Evolutionary conservation across 495 filamentous ascomycete species (phyloP).

Genomic region (Talaromyces liani): DNA sequence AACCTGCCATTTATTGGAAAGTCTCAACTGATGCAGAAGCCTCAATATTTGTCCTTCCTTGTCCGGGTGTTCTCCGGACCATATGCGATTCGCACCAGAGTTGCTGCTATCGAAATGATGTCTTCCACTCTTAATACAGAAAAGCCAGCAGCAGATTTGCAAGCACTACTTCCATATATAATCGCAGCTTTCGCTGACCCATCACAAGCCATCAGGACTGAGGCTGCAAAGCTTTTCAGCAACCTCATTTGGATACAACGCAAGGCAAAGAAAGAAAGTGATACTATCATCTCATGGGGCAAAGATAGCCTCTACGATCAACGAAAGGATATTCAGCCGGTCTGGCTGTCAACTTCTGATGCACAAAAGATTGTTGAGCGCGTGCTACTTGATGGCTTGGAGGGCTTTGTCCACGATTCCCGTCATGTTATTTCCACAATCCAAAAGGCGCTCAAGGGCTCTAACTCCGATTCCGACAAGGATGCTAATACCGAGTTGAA

Average conservation of each 20-base stretch:
- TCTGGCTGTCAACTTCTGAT: constrained; percentile 53
- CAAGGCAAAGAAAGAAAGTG: constrained; percentile 29
- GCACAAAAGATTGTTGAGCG: constrained; percentile 51
- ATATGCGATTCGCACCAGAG: constrained; percentile 58
- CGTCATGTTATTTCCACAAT: constrained; percentile 54
- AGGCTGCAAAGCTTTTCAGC: constrained; percentile 57
- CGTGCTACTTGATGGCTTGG: constrained; percentile 60
- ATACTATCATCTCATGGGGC: constrained; percentile 36
- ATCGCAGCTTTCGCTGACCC: constrained; percentile 66
- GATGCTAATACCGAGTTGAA: constrained; percentile 51
- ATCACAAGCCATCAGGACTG: constrained; percentile 62
- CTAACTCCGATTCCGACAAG: constrained; percentile 17
- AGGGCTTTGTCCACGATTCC: constrained; percentile 75
- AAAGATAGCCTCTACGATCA: constrained; percentile 50
- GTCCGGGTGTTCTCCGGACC: constrained; percentile 64
- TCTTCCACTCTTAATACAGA: constrained; percentile 43
- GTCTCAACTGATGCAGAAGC: constrained; percentile 44
- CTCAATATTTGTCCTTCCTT: constrained; percentile 71
- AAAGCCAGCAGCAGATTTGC: constrained; percentile 54
- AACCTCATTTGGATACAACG: constrained; percentile 40
- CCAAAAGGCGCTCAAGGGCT: constrained; percentile 47
- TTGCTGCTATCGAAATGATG: constrained; percentile 56
- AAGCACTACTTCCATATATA: constrained; percentile 71
- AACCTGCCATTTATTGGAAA: constrained; percentile 51
- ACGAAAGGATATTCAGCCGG: constrained; percentile 38